Evolutionary conservation across 805 yeast species (phyloP).

Genomic region (Sungouiozyma intestinalis): DNA sequence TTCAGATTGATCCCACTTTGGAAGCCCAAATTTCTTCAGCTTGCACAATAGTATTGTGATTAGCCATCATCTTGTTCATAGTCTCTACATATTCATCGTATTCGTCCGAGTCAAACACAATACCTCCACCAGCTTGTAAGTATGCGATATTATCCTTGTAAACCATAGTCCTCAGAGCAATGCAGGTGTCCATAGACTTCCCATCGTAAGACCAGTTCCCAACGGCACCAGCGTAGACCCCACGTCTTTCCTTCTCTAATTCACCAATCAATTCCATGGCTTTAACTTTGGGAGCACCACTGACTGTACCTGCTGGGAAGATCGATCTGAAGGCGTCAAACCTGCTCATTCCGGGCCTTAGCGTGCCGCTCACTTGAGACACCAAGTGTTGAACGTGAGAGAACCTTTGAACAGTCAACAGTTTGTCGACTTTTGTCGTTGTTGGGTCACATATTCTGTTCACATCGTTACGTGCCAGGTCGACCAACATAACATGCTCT

Average conservation of each 20-base stretch:
- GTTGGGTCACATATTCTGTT: conserved; percentile 88
- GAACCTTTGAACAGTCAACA: conserved; percentile 83
- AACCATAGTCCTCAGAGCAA: conserved; percentile 95
- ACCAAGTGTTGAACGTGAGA: conserved; percentile 96
- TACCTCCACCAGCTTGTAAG: conserved; percentile 98
- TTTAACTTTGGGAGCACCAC: conserved; percentile 95
- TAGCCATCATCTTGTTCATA: conserved; percentile 93
- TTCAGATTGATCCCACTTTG: conserved; percentile 25
- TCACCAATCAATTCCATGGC: conserved; percentile 94
- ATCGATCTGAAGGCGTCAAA: conserved; percentile 97
- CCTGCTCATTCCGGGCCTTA: conserved; percentile 73
- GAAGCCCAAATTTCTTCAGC: conserved; percentile 75
- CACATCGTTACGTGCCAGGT: conserved; percentile 91
- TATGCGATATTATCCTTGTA: conserved; percentile 83
- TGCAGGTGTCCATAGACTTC: conserved; percentile 93
- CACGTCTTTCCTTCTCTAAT: conserved; percentile 84
- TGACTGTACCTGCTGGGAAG: conserved; percentile 98
- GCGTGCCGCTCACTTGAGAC: conserved; percentile 85
- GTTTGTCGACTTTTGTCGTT: conserved; percentile 76
- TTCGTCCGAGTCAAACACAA: conserved; percentile 90
- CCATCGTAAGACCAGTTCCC: conserved; percentile 97
- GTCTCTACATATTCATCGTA: conserved; percentile 93
- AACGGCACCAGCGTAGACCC: conserved; percentile 97
- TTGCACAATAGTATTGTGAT: conserved; percentile 79
- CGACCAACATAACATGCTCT: conserved; percentile 98